Evolutionary conservation across 371 early-diverging fungal genomes (phyloP), one percentile per base, ranked within the genome.

Genomic region (Furculomyces boomerangus): DNA sequence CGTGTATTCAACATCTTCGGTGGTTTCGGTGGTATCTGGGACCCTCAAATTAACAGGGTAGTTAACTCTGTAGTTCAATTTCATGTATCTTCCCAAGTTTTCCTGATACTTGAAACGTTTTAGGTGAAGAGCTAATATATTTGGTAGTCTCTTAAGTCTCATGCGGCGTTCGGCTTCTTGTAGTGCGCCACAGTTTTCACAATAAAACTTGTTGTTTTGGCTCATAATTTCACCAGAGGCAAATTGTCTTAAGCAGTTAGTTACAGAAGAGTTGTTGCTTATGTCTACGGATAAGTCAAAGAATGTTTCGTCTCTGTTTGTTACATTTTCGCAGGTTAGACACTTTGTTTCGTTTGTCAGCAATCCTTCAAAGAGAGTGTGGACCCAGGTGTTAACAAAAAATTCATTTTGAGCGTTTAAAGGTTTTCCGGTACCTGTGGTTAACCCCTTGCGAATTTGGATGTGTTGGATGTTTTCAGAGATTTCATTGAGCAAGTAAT

Each of bases 141-240:
- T 92, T 22, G 97, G 97, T 29, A 93, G 67, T 59, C 78, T 74
- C 64, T 90, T 88, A 43, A 96, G 84, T 59, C 90, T 90, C 95
- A 96, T 93, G 57, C 97, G 86, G 60, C 88, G 83, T 65, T 96
- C 93, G 22, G 97, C 97, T 63, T 96, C 97, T 66, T 96, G 97
- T 46, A 95, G 71, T 13, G 89, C 86, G 54, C 81, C 79, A 60
- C 97, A 96, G 27, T 74, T 80, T 68, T 94, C 95, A 64, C 97
- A 96, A 65, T 83, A 92, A 60, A 93, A 96, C 68, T 96, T 96
- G 76, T 96, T 86, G 62, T 88, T 86, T 60, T 90, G 84, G 60
- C 90, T 86, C 30, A 96, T 67, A 49, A 87, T 86, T 62, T 96
- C 97, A 46, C 81, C 82, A 2, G 86, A 84, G n/a, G 93, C 90